A percentile compares a stretch with the other conserved stretches of the same genome.
These are phyloP conservation scores for Solanum medicagineum DNA, from an alignment of 257 asterid genomes.

Conservation along the genomic window DNA sequence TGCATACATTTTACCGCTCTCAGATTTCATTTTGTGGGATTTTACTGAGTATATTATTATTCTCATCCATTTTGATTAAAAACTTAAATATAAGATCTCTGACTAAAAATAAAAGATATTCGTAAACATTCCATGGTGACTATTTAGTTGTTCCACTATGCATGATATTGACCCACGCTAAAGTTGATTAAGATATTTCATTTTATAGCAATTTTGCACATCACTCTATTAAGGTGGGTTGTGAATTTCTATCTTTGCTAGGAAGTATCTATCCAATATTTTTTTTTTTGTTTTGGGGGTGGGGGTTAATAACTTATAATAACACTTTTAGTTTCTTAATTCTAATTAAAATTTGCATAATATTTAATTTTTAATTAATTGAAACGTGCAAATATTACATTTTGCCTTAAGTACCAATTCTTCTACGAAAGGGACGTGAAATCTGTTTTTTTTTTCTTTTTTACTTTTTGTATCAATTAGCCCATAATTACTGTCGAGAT, in stretches of 20 bases:
- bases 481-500: neutral
- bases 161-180: neutral
- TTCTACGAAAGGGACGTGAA: slow-evolving; percentile 7
- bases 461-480: neutral
- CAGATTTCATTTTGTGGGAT: rapidly evolving
- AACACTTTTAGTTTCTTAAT: neutral
- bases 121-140: neutral
- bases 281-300: neutral
- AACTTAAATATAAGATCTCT: neutral
- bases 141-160: neutral
- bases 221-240: neutral
- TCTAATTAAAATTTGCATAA: neutral
- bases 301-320: neutral
- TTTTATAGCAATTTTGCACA: neutral
- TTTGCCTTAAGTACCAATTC: neutral
- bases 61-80: no score
- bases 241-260: slow-evolving; percentile 3
- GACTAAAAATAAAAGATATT: neutral
- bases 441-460: slow-evolving; percentile 1
- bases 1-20: no score
- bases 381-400: neutral
- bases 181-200: slow-evolving; percentile 1
- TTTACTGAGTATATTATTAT: no score
- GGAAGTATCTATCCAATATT: neutral
- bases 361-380: neutral